Evolutionary conservation across 1,284 basidiomycete species (phyloP), one percentile per base, ranked within the genome.

Genomic region (Sporisorium graminicola): DNA sequence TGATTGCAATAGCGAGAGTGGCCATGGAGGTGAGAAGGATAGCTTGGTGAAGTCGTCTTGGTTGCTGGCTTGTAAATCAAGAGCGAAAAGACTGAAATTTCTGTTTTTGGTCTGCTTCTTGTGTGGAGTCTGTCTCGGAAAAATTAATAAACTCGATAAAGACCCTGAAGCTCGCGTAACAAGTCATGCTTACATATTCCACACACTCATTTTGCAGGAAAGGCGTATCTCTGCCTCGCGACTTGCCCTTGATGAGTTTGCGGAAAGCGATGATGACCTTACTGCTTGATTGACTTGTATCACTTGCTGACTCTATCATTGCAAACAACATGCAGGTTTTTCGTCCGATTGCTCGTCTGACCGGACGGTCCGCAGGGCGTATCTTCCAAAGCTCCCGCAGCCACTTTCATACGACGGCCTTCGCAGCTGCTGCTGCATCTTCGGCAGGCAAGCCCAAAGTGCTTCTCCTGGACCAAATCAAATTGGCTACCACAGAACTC

Each of bases 381-480:
- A 9, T 43, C 14, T 46, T 16, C 9, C 43, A 53, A 14, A 20
- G 22, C 18, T 24, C 22, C 26, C 40, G 56, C 47, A 52, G 40
- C n/a, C 52, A 43, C 16, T 58, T 65, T 31, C 63, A 65, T 27
- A 51, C 64, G 18, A 59, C 22, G 18, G 40, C 55, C 7, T 31
- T 27, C n/a, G 49, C n/a, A n/a, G n/a, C n/a, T n/a, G n/a, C n/a
- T n/a, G n/a, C n/a, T n/a, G n/a, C n/a, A n/a, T n/a, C n/a, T n/a
- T n/a, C n/a, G n/a, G 52, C 53, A 24, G 42, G 24, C 37, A 74
- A 65, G 24, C 77, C 79, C 3, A 74, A 73, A 26, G 78, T 83
- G 33, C 67, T 83, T n/a, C 75, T 82, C 13, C 57, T 83, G 22
- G 81, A 83, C 54, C 79, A 82, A 14, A 65, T 83, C 51, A 62